Evolutionary conservation across 1,284 basidiomycete species (phyloP).

Genomic region (Cronartium quercuum): DNA sequence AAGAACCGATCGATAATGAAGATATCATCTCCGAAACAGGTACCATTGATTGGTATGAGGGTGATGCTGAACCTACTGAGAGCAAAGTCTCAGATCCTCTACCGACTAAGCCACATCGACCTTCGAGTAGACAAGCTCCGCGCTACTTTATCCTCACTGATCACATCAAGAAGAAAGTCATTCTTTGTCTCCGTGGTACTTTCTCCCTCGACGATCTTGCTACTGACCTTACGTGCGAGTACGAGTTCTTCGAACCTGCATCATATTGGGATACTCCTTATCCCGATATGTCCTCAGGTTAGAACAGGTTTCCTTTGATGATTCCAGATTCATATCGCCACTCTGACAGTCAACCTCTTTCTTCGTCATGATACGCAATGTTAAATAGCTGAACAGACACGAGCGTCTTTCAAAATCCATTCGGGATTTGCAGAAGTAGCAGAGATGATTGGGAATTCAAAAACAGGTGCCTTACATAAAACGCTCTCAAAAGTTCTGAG

Average conservation of each 20-base stretch:
- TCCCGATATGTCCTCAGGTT: background rate
- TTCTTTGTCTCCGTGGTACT: constrained; percentile 58
- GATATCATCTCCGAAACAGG: background rate
- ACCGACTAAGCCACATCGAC: background rate
- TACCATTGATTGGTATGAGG: background rate
- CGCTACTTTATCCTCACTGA: constrained; percentile 74
- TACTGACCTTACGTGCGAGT: constrained; percentile 48
- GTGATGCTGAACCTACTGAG: background rate
- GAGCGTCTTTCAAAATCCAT: background rate
- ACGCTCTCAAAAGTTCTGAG: background rate
- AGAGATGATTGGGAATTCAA: background rate
- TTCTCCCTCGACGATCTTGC: constrained; percentile 47
- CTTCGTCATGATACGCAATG: background rate
- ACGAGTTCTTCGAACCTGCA: constrained; percentile 37
- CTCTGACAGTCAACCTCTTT: background rate
- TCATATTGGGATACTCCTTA: constrained; percentile 35
- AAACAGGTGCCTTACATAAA: background rate
- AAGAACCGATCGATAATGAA: background rate
- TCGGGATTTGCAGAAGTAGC: constrained; percentile 14
- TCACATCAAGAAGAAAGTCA: constrained; percentile 63
- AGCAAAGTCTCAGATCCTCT: background rate
- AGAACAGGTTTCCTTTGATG: constrained; percentile 5
- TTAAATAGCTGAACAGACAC: background rate
- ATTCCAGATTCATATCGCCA: background rate
- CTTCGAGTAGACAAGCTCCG: constrained; percentile 49